Evolutionary conservation across 2,329 filamentous ascomycete species (phyloP), one percentile per base, ranked within the genome.

Genomic region (Aspergillus japonicus): DNA sequence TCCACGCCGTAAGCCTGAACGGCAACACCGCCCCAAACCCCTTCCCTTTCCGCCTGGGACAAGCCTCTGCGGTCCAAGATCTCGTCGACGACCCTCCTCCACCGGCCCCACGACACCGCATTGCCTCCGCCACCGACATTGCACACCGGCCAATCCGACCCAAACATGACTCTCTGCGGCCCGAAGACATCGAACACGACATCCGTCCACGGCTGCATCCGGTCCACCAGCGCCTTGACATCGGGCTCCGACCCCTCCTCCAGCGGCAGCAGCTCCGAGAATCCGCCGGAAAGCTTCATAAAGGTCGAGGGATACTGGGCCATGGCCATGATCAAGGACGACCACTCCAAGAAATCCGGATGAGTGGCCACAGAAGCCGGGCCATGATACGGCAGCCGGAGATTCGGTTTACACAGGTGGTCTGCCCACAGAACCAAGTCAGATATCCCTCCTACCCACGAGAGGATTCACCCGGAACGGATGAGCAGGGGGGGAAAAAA

Each of bases 61-160:
- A 93, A 81, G 65, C 71, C 72, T 50, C 72, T 71, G 54, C 69
- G 68, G 12, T 77, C 71, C 57, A 92, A 84, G 67, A 91, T 81
- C 64, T 80, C 80, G 63, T 88, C 85, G 19, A 96, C 89, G 1
- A 95, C 80, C 21, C 80, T 81, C 64, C 81, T 85, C 93, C 93
- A 97, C 67, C 88, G 85, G 39, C 79, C 77, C 92, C 92, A 96
- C 33, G 90, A 87, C 23, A 80, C 76, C 51, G 82, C 78, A 47
- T 81, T 81, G 0, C 75, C 77, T 0, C 82, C 82, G 2, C 83
- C 84, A 0, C 85, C 85, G 35, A 91, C 78, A 63, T 91, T 93
- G 77, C 92, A 96, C 0, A 97, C 89, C 2, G 94, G 93, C 94
- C 94, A 98, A 75, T 97, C 92, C 64, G 89, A 93, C 24, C 89